Evolutionary conservation across 257 asterid genomes (phyloP), one percentile per base, ranked within the genome.

Genomic region (Jasminum sambac): DNA sequence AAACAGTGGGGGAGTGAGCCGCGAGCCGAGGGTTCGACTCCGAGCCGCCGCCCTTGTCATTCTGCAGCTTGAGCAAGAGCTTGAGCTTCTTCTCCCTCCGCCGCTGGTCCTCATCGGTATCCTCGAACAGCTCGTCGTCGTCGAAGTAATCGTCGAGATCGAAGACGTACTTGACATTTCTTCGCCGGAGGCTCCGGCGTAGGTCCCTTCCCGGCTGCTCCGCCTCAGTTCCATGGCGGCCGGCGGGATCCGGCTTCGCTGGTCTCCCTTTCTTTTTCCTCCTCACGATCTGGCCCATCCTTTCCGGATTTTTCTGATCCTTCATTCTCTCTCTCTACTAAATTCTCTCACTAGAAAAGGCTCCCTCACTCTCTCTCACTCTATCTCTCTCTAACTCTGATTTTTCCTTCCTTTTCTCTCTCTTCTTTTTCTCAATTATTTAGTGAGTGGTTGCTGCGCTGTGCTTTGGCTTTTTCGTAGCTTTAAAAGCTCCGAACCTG

Each of bases 201-300:
- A 86, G 78, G 78, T 88, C 98, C 3, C 83, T 67, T 58, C 78
- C 96, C 75, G 80, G 24, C 64, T 68, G 71, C 70, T 78, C 63
- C 25, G 68, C 68, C 66, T 71, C 70, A 30, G 48, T 12, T 26
- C 7, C 25, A 42, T 14, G 74, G 34, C 77, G 66, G 6, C 62
- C 72, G 26, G 72, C 80, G 52, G 78, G 79, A 89, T 91, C 98
- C 77, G 87, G 68, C 83, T 85, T 91, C 2, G 91, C 71, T 5
- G 98, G 99, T 41, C 99, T 79, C 63, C 99, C 98, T 78, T 88
- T 88, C 95, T 83, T 89, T 95, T 84, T 91, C 90, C 82, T 81
- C 89, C 75, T 87, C 84, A 74, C 91, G 98, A 87, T 94, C 85
- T 89, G 96, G 76, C 92, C 95, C 99, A 94, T 91, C 83, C 64